phyloP scores from a whole-genome alignment of 208 protist species.

The Leishmania tropica region DNA sequence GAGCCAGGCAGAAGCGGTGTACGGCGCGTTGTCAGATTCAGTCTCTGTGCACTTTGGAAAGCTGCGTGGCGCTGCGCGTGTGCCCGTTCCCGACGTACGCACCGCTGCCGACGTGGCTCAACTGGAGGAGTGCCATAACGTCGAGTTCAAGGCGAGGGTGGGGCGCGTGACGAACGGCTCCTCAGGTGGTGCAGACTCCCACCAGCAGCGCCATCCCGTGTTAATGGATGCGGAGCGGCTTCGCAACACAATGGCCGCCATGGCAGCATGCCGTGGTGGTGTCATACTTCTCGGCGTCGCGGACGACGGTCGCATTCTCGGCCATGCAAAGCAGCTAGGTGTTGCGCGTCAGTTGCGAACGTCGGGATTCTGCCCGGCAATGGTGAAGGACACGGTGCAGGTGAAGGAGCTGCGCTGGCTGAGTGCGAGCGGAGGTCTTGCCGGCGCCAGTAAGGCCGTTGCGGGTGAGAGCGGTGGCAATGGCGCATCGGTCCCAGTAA shows the following conservation, averaged over 20 bases:
- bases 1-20: conserved; percentile 35
- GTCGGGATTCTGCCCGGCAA: conserved; percentile 83
- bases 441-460: neutral
- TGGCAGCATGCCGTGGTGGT: conserved; percentile 78
- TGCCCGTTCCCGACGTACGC: conserved; percentile 32
- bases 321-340: conserved; percentile 51
- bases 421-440: neutral
- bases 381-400: conserved; percentile 73
- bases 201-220: neutral
- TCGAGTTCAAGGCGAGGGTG: conserved; percentile 81
- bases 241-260: conserved; percentile 81
- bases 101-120: conserved; percentile 49
- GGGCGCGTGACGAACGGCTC: neutral
- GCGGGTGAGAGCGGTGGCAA: neutral
- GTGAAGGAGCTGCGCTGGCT: conserved; percentile 65
- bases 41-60: conserved; percentile 67
- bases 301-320: conserved; percentile 68
- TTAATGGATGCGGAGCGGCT: conserved; percentile 72
- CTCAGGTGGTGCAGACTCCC: neutral
- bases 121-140: conserved; percentile 59
- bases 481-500: neutral
- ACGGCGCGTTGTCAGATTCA: conserved; percentile 56
- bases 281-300: conserved; percentile 77
- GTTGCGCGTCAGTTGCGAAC: conserved; percentile 45
- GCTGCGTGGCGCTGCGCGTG: conserved; percentile 36